Conservation (phyloP, 73 alveolate genomes). For the Diophrys sp. region DNA sequence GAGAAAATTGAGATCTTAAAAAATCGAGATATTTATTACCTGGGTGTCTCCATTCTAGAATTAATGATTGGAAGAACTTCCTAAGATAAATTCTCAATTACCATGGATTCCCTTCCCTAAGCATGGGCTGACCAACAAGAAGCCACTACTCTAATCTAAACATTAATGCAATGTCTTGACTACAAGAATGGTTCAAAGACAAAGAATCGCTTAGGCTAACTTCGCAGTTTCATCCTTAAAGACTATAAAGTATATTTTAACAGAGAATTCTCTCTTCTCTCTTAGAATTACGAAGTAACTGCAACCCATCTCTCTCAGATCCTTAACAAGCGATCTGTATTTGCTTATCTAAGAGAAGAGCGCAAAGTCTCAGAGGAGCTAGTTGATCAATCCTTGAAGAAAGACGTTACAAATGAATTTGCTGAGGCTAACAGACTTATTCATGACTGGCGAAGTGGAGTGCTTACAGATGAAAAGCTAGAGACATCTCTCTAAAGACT, state of each 20-base stretch:
- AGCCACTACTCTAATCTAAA: conserved; percentile 53
- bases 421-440: neutral
- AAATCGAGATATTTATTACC: conserved; percentile 52
- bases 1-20: conserved; percentile 54
- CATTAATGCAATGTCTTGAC: conserved; percentile 52
- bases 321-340: neutral
- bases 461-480: neutral
- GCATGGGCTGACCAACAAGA: conserved; percentile 65
- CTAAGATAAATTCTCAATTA: conserved; percentile 28
- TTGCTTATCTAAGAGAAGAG: neutral
- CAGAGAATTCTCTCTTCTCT: neutral
- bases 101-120: conserved; percentile 51
- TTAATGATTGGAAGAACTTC: conserved; percentile 60
- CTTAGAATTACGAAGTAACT: neutral
- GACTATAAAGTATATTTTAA: neutral
- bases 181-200: neutral
- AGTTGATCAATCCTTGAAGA: neutral
- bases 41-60: conserved; percentile 56
- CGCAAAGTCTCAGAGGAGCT: neutral
- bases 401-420: neutral
- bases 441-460: neutral
- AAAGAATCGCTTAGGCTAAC: neutral
- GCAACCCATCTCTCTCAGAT: neutral
- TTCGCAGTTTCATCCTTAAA: neutral
- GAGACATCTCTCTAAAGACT: neutral